These are phyloP conservation scores for Ustanciosporium gigantosporum DNA, from an alignment of 1,284 basidiomycete genomes.

Conservation along the genomic window DNA sequence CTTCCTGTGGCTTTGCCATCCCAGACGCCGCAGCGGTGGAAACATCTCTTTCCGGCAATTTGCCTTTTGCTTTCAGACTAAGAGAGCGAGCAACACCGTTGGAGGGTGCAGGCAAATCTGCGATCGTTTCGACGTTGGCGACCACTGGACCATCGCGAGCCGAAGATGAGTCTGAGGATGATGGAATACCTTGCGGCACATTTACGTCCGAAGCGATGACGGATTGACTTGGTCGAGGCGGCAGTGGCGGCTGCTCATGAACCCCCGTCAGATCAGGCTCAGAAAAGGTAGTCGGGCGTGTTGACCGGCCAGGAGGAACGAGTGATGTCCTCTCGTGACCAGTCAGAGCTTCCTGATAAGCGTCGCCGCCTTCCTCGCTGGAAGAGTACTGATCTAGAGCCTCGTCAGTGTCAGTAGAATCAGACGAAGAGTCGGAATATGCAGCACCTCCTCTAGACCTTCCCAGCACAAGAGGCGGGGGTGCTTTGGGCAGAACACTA, in stretches of 20 bases:
- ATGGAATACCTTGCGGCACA: not conserved
- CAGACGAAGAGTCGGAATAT: constrained; percentile 39
- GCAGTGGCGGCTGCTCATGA: not conserved
- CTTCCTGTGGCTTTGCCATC: not conserved
- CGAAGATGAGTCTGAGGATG: too few relatives aligned
- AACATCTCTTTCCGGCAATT: constrained; percentile 14
- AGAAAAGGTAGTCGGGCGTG: not conserved
- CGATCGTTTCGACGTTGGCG: not conserved
- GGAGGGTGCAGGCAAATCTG: not conserved
- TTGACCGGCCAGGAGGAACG: not conserved
- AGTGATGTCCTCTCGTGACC: too few relatives aligned
- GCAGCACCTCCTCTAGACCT: constrained; percentile 42
- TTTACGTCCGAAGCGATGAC: not conserved
- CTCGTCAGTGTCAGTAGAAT: constrained; percentile 31
- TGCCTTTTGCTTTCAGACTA: constrained; percentile 24
- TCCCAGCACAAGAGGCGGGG: constrained; percentile 38
- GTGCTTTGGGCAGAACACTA: constrained; percentile 27
- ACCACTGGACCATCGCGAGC: too few relatives aligned
- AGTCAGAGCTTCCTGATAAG: constrained; percentile 14
- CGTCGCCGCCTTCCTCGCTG: constrained; percentile 30
- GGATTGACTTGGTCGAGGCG: not conserved
- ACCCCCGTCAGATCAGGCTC: not conserved
- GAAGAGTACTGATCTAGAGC: constrained; percentile 25
- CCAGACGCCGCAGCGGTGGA: not conserved
- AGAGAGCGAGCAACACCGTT: constrained; percentile 3